Base-by-base conservation (phyloP, 108 stramenopile genomes). In the Skeletonema potamos region DNA sequence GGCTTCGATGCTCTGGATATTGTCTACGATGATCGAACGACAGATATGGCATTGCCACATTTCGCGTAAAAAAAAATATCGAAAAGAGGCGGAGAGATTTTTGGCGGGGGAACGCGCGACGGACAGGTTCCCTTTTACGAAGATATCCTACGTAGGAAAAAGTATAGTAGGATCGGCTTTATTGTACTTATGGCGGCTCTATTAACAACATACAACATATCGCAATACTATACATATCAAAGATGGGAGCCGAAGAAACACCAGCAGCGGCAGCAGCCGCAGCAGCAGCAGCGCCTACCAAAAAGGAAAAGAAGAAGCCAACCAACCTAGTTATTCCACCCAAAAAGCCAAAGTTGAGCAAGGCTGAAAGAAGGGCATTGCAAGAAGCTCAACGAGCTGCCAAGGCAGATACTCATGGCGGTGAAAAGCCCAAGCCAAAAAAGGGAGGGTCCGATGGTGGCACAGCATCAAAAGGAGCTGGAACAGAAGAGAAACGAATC, bases 341-440 rank as follows among this genome's bases (percentile, higher is more conserved):
- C 33, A 91, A 92, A 57, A 90, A 92, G 46, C 96, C 96, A 22
- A 94, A 97, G 66, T 68, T 97, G 55, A 85, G 88, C 68, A 97
- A 98, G 77, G 95, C 95, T 5, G 98, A 97, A 79, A 89, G 96
- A 60, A 82, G 96, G 10, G 98, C 91, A 18, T 69, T 94, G 54
- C 98, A 97, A 79, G 97, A 97, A 79, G 71, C 84, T 61, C 96
- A 97, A 76, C 84, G 95, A 39, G 96, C 97, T 8, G 96, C 94
- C 51, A 98, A 98, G 86, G 87, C 83, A 28, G 90, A 76, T n/a
- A n/a, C n/a, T n/a, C n/a, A n/a, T 24, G 57, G 32, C 62, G 72
- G 63, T 13, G 65, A 62, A 65, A 84, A 82, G 41, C 55, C 56
- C 27, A 58, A 29, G 37, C 37, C 27, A 39, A 28, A 33, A 11